Conservation (phyloP, 169 alveolate species). For the Cystoisospora suis region DNA sequence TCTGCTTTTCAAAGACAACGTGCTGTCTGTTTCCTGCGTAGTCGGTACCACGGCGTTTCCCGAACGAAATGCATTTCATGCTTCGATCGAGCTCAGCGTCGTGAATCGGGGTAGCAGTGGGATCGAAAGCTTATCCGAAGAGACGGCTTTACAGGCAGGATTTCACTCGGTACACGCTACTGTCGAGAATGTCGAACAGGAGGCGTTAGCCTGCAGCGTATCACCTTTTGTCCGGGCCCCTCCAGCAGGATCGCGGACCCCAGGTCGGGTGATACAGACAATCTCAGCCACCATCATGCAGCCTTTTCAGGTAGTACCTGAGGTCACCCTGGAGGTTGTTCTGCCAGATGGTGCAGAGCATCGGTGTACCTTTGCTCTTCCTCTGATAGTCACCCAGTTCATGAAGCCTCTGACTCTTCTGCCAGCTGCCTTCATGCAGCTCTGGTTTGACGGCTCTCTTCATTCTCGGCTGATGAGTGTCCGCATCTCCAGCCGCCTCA, state of each 20-base stretch:
- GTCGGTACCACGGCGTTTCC: conserved; percentile 29
- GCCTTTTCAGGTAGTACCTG: conserved; percentile 41
- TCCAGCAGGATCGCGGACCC: conserved; percentile 14
- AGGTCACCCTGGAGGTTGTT: conserved; percentile 15
- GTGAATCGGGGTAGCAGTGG: not conserved
- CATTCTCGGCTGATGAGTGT: not conserved
- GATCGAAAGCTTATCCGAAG: not conserved
- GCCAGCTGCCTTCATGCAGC: conserved; percentile 45
- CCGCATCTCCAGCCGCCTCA: not conserved
- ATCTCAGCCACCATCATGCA: conserved; percentile 1
- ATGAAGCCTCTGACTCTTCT: conserved; percentile 14
- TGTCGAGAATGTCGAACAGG: not conserved
- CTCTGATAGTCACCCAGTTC: conserved; percentile 38
- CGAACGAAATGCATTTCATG: not conserved
- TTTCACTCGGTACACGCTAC: conserved; percentile 24
- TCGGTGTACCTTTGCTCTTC: conserved; percentile 28
- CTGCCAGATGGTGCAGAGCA: conserved; percentile 6
- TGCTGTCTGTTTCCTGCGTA: conserved; percentile 2
- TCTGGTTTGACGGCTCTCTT: conserved; percentile 34
- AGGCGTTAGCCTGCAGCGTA: not conserved
- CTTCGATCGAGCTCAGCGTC: conserved; percentile 42
- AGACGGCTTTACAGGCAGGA: not conserved
- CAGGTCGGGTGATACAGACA: conserved; percentile 15
- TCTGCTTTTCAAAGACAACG: not conserved
- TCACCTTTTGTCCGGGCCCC: conserved; percentile 43